Percentiles rank a stretch among this genome's conserved stretches.
These are phyloP conservation scores for Fusarium goolgardi DNA, from an alignment of 2,329 filamentous ascomycete species.

Conservation along the genomic window DNA sequence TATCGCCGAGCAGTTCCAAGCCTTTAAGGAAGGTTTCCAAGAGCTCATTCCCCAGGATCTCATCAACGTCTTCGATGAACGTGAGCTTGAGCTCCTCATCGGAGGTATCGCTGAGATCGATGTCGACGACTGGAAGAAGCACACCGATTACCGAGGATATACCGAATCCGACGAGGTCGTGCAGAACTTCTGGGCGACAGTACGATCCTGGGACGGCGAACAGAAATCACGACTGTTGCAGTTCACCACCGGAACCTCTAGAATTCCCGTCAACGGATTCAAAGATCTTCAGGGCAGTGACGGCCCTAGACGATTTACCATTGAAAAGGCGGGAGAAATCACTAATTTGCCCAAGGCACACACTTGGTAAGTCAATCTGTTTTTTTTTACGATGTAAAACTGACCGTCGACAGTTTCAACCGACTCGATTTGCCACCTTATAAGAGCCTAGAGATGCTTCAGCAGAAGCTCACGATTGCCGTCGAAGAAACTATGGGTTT, in stretches of 20 bases:
- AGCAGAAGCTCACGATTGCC: conserved; percentile 92
- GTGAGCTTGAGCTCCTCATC: conserved; percentile 94
- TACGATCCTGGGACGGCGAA: conserved; percentile 96
- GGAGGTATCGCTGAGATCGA: conserved; percentile 99
- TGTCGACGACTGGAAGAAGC: conserved; percentile 99
- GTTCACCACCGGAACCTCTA: conserved; percentile 96
- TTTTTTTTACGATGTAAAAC: conserved; percentile 22
- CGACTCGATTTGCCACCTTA: conserved; percentile 95
- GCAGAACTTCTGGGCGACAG: conserved; percentile 98
- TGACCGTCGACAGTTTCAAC: conserved; percentile 78
- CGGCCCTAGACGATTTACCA: conserved; percentile 93
- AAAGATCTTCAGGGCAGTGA: conserved; percentile 98
- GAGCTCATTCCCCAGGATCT: conserved; percentile 96
- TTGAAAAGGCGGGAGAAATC: conserved; percentile 95
- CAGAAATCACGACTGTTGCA: conserved; percentile 96
- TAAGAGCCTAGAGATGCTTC: conserved; percentile 85
- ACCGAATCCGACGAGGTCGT: conserved; percentile 98
- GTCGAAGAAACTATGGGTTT: conserved; percentile 99
- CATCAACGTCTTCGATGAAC: conserved; percentile 98
- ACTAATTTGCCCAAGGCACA: conserved; percentile 95
- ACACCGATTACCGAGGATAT: conserved; percentile 98
- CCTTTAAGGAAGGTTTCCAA: conserved; percentile 97
- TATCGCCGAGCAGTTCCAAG: conserved; percentile 97
- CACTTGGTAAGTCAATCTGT: conserved; percentile 79
- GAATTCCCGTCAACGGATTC: conserved; percentile 99